These are phyloP conservation scores for Porcisia deanei DNA, from an alignment of 208 protist genomes.

Conservation along the genomic window DNA sequence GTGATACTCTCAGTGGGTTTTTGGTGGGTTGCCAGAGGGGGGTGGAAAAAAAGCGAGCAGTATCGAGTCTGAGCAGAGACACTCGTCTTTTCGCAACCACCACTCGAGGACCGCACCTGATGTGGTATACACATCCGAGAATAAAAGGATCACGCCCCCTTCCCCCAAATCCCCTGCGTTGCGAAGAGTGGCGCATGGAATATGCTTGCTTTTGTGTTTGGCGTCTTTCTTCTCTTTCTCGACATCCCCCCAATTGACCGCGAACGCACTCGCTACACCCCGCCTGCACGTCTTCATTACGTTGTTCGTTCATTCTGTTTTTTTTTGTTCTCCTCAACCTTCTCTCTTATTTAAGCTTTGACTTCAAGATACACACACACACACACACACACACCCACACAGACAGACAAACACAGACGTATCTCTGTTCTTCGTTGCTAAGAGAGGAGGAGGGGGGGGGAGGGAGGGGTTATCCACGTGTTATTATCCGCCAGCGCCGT, in stretches of 20 bases:
- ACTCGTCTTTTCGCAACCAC: neutral
- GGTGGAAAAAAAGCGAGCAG: neutral
- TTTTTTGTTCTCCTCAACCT: neutral
- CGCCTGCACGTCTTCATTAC: neutral
- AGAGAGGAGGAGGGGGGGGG: too few relatives aligned
- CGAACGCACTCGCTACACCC: neutral
- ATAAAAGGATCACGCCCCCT: neutral
- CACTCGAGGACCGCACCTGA: neutral
- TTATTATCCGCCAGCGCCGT: neutral
- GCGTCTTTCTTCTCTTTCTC: neutral
- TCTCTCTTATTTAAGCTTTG: neutral
- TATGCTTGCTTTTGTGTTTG: too few relatives aligned
- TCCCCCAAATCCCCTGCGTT: neutral
- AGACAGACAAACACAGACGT: neutral
- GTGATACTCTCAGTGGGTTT: too few relatives aligned
- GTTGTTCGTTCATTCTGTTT: neutral
- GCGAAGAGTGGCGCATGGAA: neutral
- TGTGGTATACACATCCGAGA: neutral
- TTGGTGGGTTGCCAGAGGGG: neutral
- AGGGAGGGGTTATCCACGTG: neutral
- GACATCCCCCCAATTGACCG: neutral
- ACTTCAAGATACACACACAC: neutral
- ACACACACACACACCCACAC: neutral
- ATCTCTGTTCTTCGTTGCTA: neutral
- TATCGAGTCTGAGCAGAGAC: neutral